Base-by-base conservation (phyloP, 768 basidiomycete genomes). In the Lactarius evosmus region DNA sequence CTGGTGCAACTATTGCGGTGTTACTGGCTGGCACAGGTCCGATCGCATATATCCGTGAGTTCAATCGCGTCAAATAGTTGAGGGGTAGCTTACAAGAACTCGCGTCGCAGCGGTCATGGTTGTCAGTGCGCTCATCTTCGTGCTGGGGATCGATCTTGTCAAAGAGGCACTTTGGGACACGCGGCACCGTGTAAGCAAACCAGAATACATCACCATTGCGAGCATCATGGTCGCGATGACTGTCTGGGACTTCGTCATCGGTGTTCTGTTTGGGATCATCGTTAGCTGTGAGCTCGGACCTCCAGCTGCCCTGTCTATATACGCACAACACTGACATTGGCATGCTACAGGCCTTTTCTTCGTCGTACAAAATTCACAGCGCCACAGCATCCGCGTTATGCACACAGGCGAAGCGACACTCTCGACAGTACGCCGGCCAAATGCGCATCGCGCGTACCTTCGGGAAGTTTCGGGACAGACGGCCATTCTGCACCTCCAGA, bases 101-200 rank as follows among this genome's bases (percentile, higher is more conserved):
- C 29, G 38, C 19, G 46, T 53, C 57, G 46, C 65, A 95, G 93
- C 94, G 61, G 88, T 98, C 33, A 87, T 93, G 84, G 87, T 96
- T 5, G 94, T 98, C 16, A 87, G 88, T 0, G 87, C 93, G 2
- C 79, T 99, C 60, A 98, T 98, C 66, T 95, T 94, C 68, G 94
- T 97, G 9, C 82, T 98, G 36, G 97, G 95, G 0, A 83, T 98
- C 56, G 96, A 98, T 68, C 85, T 99, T 41, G 85, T 93, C 44
- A 96, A 95, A 70, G 96, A 98, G 74, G 95, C 97, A 0, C 73
- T 98, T 9, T 98, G 95, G 95, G 96, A 99, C 75, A 95, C 95
- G 11, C 79, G 93, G 52, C 83, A 91, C 75, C 86, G 95, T 17
- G 93, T 93, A 25, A 94, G 86, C 80, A 89, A 87, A 75, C 80